Base-by-base conservation (phyloP, 2,329 filamentous ascomycete genomes). In the Colletotrichum neosansevieriae region DNA sequence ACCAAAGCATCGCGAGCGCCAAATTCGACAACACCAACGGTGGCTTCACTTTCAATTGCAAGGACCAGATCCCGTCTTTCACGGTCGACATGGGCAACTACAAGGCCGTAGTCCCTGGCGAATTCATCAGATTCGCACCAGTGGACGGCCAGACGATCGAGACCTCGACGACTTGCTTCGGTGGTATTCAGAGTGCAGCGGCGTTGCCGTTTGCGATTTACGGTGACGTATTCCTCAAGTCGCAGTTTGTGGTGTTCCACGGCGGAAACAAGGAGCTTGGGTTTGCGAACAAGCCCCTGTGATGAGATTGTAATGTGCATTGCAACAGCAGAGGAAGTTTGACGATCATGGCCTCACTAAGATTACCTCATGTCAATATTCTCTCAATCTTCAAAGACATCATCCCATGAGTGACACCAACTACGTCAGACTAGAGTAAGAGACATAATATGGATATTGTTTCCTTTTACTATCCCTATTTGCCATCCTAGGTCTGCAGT, bases 1-100 rank as follows among this genome's bases (percentile, higher is more conserved):
- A 91, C 81, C 75, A 76, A 42, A 75, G 86, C 69, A 84, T 92
- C 68, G 62, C 74, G 7, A 85, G 87, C 3, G 82, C 90, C 0
- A 71, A 79, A 51, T 75, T 86, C 71, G 79, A 83, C 73, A 29
- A 70, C 15, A 71, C 73, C 2, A 66, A 82, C 50, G 89, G 87
- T 58, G 88, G 88, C 60, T 90, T 87, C 76, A 77, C 85, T 15
- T 88, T 90, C 76, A 82, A 85, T 13, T 92, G 90, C 82, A 74
- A 73, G 34, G 73, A 84, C 3, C 76, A 73, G 73, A 67, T 91
- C 81, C 86, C 80, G 1, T 76, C 80, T 58, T 82, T 81, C 47
- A 72, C 68, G 36, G 77, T 81, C 69, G 76, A 74, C 2, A 71
- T 82, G 13, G 79, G 75, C 6, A 34, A 24, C 1, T 81, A 80